Conservation (phyloP, 2,329 filamentous ascomycete genomes). For the Talaromyces verruculosus region DNA sequence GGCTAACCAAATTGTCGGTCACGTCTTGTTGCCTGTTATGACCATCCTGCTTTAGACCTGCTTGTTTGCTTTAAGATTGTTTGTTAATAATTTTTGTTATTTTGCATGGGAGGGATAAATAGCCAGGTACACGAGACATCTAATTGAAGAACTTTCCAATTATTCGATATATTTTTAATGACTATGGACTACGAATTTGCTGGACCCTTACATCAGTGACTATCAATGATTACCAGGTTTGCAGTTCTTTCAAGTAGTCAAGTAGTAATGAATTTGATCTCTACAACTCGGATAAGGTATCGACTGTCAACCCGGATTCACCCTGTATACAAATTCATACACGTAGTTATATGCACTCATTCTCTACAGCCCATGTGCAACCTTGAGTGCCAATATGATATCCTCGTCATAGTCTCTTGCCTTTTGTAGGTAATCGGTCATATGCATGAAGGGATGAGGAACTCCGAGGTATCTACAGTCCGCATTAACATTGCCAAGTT, state of each 20-base stretch:
- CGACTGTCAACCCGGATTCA: not conserved
- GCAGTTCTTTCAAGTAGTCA: not conserved
- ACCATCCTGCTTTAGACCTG: slow-evolving; percentile 15
- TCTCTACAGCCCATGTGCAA: not conserved
- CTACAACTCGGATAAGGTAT: not conserved
- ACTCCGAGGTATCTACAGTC: not conserved
- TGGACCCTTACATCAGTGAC: not conserved
- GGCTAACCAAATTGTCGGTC: slow-evolving; percentile 21
- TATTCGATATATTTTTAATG: not conserved
- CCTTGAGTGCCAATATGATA: not conserved
- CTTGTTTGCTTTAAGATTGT: not conserved
- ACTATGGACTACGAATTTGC: not conserved
- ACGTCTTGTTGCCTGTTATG: slow-evolving; percentile 19
- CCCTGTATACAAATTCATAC: not conserved
- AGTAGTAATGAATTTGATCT: not conserved
- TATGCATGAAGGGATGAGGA: slow-evolving; percentile 4
- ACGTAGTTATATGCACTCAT: not conserved
- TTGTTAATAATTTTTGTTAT: not conserved
- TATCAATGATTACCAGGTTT: not conserved
- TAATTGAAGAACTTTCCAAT: not conserved
- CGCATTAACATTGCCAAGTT: not conserved
- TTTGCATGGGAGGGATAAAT: not conserved
- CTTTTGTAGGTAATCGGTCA: slow-evolving; percentile 5
- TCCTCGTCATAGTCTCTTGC: slow-evolving; percentile 28
- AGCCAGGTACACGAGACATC: not conserved